phyloP scores from a whole-genome alignment of 1,284 basidiomycete species.

The Ustilago nuda region DNA sequence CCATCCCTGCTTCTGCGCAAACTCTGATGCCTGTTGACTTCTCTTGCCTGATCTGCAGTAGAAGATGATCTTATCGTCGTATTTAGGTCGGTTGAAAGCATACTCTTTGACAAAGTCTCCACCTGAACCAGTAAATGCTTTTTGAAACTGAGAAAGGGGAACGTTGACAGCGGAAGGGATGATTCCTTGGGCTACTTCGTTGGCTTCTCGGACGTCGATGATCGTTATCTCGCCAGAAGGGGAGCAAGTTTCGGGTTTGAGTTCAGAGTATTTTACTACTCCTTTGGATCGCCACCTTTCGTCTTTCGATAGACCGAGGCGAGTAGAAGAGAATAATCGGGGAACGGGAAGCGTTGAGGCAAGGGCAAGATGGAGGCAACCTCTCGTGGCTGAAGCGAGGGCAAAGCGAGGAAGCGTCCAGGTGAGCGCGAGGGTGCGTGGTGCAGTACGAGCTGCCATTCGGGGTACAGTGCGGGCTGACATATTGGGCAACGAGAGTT shows the following conservation, averaged over 20 bases:
- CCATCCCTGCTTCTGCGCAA: constrained; percentile 86
- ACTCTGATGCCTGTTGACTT: constrained; percentile 83
- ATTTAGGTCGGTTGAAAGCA: constrained; percentile 84
- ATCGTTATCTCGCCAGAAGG: constrained; percentile 76
- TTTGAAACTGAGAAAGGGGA: constrained; percentile 82
- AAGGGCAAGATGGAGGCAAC: too few relatives aligned
- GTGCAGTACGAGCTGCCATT: not conserved
- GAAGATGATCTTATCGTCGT: constrained; percentile 85
- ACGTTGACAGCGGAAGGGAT: constrained; percentile 96
- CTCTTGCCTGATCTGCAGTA: constrained; percentile 94
- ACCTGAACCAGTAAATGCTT: constrained; percentile 74
- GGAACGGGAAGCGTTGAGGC: not conserved
- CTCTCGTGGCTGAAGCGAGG: not conserved
- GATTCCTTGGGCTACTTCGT: constrained; percentile 91
- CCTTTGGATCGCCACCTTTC: constrained; percentile 56
- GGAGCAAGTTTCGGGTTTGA: constrained; percentile 83
- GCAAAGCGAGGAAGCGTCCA: not conserved
- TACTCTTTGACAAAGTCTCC: constrained; percentile 72
- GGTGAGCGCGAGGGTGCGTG: not conserved
- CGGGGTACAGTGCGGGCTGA: not conserved
- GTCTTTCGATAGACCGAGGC: constrained; percentile 29
- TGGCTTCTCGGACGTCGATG: constrained; percentile 86
- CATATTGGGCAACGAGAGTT: not conserved
- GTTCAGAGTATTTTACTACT: constrained; percentile 80
- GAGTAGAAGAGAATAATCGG: not conserved